Percentiles rank a stretch among this genome's conserved stretches.
Evolutionary conservation across 2,329 filamentous ascomycete species (phyloP).

Genomic region (Setomelanomma holmii): DNA sequence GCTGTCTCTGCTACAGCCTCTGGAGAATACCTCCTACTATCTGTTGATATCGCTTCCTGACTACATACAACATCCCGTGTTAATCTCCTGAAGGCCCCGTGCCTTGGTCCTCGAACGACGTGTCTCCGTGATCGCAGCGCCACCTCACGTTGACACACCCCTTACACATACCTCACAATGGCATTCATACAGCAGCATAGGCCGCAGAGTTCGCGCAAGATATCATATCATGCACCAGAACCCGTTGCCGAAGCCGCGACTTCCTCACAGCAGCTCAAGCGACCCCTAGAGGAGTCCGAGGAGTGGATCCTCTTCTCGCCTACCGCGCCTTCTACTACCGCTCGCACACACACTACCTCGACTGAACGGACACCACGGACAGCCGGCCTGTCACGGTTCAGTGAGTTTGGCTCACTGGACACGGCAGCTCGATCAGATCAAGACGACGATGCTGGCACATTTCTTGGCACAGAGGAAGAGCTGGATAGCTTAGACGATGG

Average conservation of each 20-base stretch:
- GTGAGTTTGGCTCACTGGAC: conserved; percentile 81
- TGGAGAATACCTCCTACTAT: neutral
- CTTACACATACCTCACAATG: conserved; percentile 32
- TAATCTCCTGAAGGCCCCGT: conserved; percentile 20
- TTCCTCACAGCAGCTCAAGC: conserved; percentile 50
- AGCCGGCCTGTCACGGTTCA: conserved; percentile 74
- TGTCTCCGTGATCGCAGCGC: conserved; percentile 22
- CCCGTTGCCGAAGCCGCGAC: conserved; percentile 30
- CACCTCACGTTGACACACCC: conserved; percentile 10
- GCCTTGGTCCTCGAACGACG: conserved; percentile 20
- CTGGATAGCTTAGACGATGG: conserved; percentile 94
- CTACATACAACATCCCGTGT: conserved; percentile 1
- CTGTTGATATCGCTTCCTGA: neutral
- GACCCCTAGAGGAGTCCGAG: conserved; percentile 73
- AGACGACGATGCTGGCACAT: conserved; percentile 50
- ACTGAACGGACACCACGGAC: conserved; percentile 70
- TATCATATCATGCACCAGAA: conserved; percentile 42
- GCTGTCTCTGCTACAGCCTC: neutral
- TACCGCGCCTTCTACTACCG: conserved; percentile 66
- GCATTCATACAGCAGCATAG: conserved; percentile 50
- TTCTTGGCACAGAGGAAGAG: conserved; percentile 64
- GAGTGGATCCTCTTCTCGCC: conserved; percentile 96
- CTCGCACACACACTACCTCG: conserved; percentile 71
- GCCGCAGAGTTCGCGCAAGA: conserved; percentile 42
- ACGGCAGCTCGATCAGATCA: conserved; percentile 67